These are phyloP conservation scores for Entomortierella parvispora DNA, from an alignment of 192 early-diverging fungal species.

Conservation along the genomic window DNA sequence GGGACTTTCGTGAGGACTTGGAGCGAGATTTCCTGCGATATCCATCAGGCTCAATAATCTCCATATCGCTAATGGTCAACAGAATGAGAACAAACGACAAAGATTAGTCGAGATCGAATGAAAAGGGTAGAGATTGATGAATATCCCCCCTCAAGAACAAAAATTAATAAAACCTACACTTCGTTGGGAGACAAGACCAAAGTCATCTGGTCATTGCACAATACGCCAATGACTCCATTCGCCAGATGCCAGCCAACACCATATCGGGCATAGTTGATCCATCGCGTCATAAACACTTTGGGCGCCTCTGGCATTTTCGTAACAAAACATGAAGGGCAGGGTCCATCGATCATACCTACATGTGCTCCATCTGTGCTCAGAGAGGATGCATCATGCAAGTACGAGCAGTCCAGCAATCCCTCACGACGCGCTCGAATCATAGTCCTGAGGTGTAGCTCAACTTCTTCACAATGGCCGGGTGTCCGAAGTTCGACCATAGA, in stretches of 20 bases:
- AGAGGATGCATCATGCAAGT: neutral
- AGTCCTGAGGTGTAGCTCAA: conserved; percentile 8
- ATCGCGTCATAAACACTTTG: conserved; percentile 83
- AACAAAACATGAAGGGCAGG: neutral
- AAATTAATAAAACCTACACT: too few relatives aligned
- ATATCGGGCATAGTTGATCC: conserved; percentile 91
- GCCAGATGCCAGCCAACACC: conserved; percentile 90
- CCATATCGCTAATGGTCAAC: conserved; percentile 30
- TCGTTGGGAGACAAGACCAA: conserved; percentile 70
- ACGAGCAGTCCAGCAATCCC: neutral
- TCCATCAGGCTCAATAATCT: conserved; percentile 16
- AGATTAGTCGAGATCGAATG: too few relatives aligned
- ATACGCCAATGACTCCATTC: conserved; percentile 85
- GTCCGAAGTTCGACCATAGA: neutral
- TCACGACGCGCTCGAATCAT: conserved; percentile 10
- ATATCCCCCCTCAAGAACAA: too few relatives aligned
- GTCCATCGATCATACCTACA: neutral
- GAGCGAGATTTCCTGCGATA: neutral
- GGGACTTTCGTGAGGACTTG: too few relatives aligned
- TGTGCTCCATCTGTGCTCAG: neutral
- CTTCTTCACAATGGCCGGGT: conserved; percentile 11
- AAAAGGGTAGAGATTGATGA: too few relatives aligned
- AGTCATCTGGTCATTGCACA: conserved; percentile 91
- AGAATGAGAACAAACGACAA: neutral
- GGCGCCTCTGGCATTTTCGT: conserved; percentile 15